phyloP scores from a whole-genome alignment of 192 early-diverging fungal species.

The Coemansia sp. region DNA sequence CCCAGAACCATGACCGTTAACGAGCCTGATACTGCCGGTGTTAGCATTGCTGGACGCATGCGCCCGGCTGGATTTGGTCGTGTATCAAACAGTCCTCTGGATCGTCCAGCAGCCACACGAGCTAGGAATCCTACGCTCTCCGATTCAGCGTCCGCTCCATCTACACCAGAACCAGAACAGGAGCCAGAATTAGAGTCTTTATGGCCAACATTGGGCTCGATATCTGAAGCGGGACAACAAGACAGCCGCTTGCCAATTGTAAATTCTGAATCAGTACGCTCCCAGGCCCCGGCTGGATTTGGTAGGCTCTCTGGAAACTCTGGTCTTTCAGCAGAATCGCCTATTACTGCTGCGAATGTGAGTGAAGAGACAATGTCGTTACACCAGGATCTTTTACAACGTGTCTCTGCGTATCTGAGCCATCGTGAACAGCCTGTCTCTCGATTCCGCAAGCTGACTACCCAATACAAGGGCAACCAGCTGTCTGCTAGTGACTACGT shows the following conservation, averaged over 20 bases:
- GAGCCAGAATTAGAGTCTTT: slow-evolving; percentile 27
- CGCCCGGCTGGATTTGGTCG: slow-evolving; percentile 44
- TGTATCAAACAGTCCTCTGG: slow-evolving; percentile 10
- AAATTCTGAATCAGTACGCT: slow-evolving; percentile 3
- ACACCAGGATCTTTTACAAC: slow-evolving; percentile 48
- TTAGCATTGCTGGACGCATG: slow-evolving; percentile 46
- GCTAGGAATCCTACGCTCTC: not conserved
- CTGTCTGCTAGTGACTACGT: slow-evolving; percentile 40
- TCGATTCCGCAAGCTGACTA: slow-evolving; percentile 47
- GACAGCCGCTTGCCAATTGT: not conserved
- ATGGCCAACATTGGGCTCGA: slow-evolving; percentile 37
- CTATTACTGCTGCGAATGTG: not conserved
- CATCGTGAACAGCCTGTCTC: slow-evolving; percentile 51
- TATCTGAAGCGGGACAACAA: not conserved
- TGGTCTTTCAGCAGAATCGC: not conserved
- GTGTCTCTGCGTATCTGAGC: slow-evolving; percentile 47
- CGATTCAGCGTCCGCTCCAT: not conserved
- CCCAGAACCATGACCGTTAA: slow-evolving; percentile 48
- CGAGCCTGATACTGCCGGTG: slow-evolving; percentile 36
- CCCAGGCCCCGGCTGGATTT: slow-evolving; percentile 26
- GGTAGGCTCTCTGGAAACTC: slow-evolving; percentile 20
- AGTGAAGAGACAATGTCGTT: slow-evolving; percentile 21
- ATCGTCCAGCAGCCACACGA: not conserved
- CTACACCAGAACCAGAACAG: slow-evolving; percentile 15
- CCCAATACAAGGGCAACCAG: slow-evolving; percentile 29